Percentiles rank a stretch among this genome's conserved stretches.
Conservation (phyloP, 2,329 filamentous ascomycete species). For the Talaromyces atroroseus region DNA sequence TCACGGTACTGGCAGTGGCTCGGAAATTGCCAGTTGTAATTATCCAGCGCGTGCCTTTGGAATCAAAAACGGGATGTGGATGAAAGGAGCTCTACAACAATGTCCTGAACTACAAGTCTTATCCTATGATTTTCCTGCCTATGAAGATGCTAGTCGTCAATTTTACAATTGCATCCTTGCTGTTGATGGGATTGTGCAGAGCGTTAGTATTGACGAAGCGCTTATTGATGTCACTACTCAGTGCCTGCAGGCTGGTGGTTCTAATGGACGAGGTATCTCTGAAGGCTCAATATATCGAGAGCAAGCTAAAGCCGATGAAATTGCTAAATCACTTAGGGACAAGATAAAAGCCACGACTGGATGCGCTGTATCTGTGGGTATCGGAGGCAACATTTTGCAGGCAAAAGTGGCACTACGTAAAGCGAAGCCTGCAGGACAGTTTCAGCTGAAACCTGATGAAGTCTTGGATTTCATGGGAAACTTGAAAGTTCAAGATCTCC, state of each 20-base stretch:
- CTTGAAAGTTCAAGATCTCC: slow-evolving; percentile 73
- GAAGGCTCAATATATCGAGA: slow-evolving; percentile 71
- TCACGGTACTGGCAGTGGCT: slow-evolving; percentile 76
- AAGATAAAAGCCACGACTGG: slow-evolving; percentile 68
- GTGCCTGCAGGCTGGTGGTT: slow-evolving; percentile 61
- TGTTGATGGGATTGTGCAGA: slow-evolving; percentile 79
- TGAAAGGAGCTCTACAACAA: slow-evolving; percentile 78
- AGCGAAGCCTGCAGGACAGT: slow-evolving; percentile 91
- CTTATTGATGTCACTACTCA: slow-evolving; percentile 74
- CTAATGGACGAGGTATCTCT: slow-evolving; percentile 58
- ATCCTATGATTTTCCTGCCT: slow-evolving; percentile 93
- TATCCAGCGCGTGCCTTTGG: slow-evolving; percentile 82
- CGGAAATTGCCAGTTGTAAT: slow-evolving; percentile 96
- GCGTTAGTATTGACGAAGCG: slow-evolving; percentile 94
- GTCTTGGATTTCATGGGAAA: slow-evolving; percentile 70
- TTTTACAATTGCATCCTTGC: slow-evolving; percentile 84
- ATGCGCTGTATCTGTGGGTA: slow-evolving; percentile 87
- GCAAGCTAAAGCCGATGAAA: slow-evolving; percentile 68
- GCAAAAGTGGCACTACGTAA: slow-evolving; percentile 86
- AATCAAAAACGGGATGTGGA: slow-evolving; percentile 99
- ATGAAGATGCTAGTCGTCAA: slow-evolving; percentile 80
- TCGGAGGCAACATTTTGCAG: slow-evolving; percentile 82
- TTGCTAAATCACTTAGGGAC: slow-evolving; percentile 62
- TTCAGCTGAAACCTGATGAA: slow-evolving; percentile 77
- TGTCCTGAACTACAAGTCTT: slow-evolving; percentile 83